These are phyloP conservation scores for Cladophialophora psammophila DNA, from an alignment of 2,329 filamentous ascomycete species.

Conservation along the genomic window DNA sequence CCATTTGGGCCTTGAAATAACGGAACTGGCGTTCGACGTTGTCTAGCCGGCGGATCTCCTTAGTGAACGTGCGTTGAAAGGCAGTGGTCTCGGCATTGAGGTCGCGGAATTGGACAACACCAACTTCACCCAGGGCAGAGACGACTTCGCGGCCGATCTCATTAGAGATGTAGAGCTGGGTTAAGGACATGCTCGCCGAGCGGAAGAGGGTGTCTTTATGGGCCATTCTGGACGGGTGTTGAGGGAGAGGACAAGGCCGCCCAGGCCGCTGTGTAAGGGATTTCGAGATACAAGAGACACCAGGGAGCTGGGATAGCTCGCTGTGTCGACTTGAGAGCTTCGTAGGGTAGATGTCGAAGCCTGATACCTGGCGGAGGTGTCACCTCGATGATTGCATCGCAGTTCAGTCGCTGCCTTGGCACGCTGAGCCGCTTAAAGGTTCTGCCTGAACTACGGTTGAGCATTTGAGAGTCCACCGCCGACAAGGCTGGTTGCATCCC, in stretches of 20 bases:
- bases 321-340: slow-evolving; percentile 11
- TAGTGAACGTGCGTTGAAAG: slow-evolving; percentile 96
- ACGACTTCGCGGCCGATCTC: slow-evolving; percentile 98
- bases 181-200: slow-evolving; percentile 99
- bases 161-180: slow-evolving; percentile 98
- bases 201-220: slow-evolving; percentile 94
- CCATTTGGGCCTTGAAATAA: slow-evolving; percentile 96
- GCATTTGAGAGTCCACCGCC: background rate
- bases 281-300: slow-evolving; percentile 1
- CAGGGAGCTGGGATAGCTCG: slow-evolving; percentile 27
- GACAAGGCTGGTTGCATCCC: background rate
- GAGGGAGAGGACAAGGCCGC: slow-evolving; percentile 32
- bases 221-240: slow-evolving; percentile 58
- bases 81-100: slow-evolving; percentile 91
- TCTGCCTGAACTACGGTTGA: slow-evolving; percentile 15
- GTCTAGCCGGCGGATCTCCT: slow-evolving; percentile 95
- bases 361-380: slow-evolving; percentile 22
- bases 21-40: slow-evolving; percentile 97
- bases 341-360: slow-evolving; percentile 29
- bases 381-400: slow-evolving; percentile 29
- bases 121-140: slow-evolving; percentile 93
- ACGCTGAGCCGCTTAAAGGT: slow-evolving; percentile 26
- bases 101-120: slow-evolving; percentile 97
- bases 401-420: slow-evolving; percentile 21
- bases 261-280: slow-evolving; percentile 34